Evolutionary conservation across 352 stramenopile species (phyloP).

Genomic region (Pythium aphanidermatum): DNA sequence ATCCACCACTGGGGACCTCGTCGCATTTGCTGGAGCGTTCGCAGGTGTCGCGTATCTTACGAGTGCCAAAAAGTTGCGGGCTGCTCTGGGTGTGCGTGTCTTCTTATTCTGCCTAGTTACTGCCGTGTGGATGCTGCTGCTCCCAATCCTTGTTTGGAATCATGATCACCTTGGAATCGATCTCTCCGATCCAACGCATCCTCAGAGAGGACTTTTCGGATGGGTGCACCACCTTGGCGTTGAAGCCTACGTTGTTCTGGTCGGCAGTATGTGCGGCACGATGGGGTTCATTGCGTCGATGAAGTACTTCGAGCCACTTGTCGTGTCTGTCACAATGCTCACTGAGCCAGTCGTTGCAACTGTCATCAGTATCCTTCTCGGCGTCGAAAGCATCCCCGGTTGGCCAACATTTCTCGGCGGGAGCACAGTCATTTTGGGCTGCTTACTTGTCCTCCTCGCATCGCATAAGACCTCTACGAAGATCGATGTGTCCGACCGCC

Average conservation of each 20-base stretch:
- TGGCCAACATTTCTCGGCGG: conserved; percentile 37
- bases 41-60: conserved; percentile 41
- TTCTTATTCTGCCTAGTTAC: conserved; percentile 41
- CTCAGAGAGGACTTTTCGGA: conserved; percentile 24
- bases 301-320: conserved; percentile 56
- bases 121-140: conserved; percentile 21
- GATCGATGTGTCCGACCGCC: conserved; percentile 34
- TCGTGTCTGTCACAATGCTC: conserved; percentile 52
- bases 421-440: conserved; percentile 28
- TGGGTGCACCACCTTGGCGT: conserved; percentile 45
- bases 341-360: conserved; percentile 46
- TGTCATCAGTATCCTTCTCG: conserved; percentile 32
- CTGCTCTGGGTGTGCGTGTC: conserved; percentile 27
- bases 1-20: conserved; percentile 29
- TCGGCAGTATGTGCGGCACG: conserved; percentile 37
- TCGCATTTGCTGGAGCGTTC: conserved; percentile 48
- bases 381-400: conserved; percentile 31
- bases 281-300: conserved; percentile 51
- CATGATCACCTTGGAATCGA: conserved; percentile 11
- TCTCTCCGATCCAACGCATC: conserved; percentile 14
- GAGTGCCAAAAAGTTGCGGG: conserved; percentile 35
- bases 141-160: conserved; percentile 24
- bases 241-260: conserved; percentile 42
- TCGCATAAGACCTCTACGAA: conserved; percentile 26
- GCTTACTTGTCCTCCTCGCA: conserved; percentile 34